Evolutionary conservation across 2,329 filamentous ascomycete genomes (phyloP).

Genomic region (Nothophaeocryptopus gaeumannii): DNA sequence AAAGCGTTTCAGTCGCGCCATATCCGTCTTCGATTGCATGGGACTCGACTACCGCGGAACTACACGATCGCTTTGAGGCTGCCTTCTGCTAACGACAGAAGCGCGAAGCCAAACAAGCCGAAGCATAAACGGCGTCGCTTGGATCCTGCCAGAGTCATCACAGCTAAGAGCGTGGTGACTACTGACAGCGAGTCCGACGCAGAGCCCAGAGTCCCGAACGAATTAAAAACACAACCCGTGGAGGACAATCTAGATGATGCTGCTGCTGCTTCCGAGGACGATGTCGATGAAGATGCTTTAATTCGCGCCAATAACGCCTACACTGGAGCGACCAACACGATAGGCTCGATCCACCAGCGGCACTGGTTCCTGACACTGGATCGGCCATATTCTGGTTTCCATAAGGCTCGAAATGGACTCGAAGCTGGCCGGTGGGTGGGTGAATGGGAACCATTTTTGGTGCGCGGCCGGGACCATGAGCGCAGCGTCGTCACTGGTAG

Average conservation of each 20-base stretch:
- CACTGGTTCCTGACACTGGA: conserved; percentile 66
- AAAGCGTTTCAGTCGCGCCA: conserved; percentile 39
- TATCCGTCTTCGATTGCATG: conserved; percentile 44
- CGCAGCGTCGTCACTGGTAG: conserved; percentile 66
- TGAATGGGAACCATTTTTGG: conserved; percentile 59
- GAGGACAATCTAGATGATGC: conserved; percentile 22
- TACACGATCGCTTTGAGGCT: conserved; percentile 44
- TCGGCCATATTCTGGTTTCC: conserved; percentile 57
- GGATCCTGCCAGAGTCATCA: conserved; percentile 18
- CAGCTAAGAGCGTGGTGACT: neutral
- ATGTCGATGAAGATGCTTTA: conserved; percentile 41
- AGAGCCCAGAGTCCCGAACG: neutral
- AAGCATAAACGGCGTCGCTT: conserved; percentile 30
- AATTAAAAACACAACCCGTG: conserved; percentile 1
- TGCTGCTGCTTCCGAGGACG: conserved; percentile 31
- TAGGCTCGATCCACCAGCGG: conserved; percentile 66
- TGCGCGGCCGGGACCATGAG: conserved; percentile 60
- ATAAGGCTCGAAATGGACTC: conserved; percentile 33
- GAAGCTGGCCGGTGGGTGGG: conserved; percentile 31
- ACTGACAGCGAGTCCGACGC: conserved; percentile 24
- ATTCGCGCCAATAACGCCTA: conserved; percentile 64
- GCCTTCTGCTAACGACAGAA: conserved; percentile 35
- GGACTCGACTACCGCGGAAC: conserved; percentile 36
- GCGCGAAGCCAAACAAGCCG: conserved; percentile 27
- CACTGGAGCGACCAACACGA: conserved; percentile 61